These are phyloP conservation scores for Orychophragmus violaceus DNA, from an alignment of 345 rosid genomes.

Conservation along the genomic window DNA sequence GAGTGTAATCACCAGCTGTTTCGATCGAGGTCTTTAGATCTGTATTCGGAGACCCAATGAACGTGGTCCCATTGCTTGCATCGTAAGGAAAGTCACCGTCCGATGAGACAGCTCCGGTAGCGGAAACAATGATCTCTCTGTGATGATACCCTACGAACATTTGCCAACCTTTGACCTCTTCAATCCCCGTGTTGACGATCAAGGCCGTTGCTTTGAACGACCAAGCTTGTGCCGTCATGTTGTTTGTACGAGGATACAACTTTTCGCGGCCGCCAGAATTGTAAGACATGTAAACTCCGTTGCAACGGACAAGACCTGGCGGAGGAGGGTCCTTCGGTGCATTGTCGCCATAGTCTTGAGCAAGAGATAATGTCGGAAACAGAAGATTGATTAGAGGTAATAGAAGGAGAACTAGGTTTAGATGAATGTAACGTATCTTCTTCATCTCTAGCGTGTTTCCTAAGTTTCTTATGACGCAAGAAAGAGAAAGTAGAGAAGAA, in stretches of 20 bases:
- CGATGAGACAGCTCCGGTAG: constrained; percentile 40
- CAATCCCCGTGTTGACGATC: constrained; percentile 51
- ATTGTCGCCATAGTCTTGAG: constrained; percentile 42
- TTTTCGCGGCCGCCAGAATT: constrained; percentile 47
- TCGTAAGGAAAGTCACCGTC: constrained; percentile 66
- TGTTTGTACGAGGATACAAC: constrained; percentile 53
- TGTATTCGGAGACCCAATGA: constrained; percentile 47
- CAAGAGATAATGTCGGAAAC: constrained; percentile 20
- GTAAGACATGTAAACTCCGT: constrained; percentile 67
- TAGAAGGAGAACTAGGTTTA: constrained; percentile 17
- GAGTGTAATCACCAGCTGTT: constrained; percentile 66
- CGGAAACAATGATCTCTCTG: constrained; percentile 59
- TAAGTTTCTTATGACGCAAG: constrained; percentile 19
- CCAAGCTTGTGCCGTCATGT: constrained; percentile 83
- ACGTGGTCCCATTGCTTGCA: constrained; percentile 64
- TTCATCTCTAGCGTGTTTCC: constrained; percentile 18
- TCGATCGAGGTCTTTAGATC: constrained; percentile 71
- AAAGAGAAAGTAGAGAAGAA: constrained; percentile 18
- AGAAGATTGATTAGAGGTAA: constrained; percentile 10
- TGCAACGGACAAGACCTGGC: constrained; percentile 49
- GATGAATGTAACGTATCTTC: background rate
- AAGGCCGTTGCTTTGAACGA: constrained; percentile 58
- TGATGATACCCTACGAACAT: constrained; percentile 61
- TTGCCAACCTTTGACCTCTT: constrained; percentile 76
- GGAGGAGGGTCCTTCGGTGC: constrained; percentile 30